Conservation (phyloP, 176 grass and related monocot genomes). For the Aegilops speltoides region DNA sequence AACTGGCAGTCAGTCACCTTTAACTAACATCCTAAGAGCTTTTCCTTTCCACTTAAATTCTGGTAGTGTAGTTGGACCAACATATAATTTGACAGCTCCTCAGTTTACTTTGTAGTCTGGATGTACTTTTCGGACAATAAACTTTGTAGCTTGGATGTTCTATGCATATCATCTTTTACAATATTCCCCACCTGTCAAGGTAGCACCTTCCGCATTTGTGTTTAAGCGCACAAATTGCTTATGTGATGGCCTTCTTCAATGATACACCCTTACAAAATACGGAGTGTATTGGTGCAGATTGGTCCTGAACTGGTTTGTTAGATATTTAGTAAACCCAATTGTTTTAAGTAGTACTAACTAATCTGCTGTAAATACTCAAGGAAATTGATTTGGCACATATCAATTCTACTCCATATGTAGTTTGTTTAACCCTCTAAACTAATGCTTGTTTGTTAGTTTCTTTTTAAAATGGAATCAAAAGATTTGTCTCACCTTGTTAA, state of each 20-base stretch:
- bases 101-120: not conserved
- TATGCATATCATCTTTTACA: not conserved
- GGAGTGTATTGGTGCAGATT: not conserved
- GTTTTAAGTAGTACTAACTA: not conserved
- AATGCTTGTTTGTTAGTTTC: too few species aligned
- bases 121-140: not conserved
- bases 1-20: not conserved
- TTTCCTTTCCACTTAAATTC: not conserved
- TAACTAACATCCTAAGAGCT: not conserved
- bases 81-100: not conserved
- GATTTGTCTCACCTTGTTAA: too few species aligned
- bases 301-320: not conserved
- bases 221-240: not conserved
- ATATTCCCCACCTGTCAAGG: not conserved
- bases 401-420: not conserved
- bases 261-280: not conserved
- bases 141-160: not conserved
- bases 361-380: too few species aligned
- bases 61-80: not conserved
- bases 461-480: too few species aligned
- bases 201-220: too few species aligned
- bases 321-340: not conserved
- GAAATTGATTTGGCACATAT: not conserved
- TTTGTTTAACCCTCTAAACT: not conserved
- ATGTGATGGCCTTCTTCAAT: not conserved